Evolutionary conservation across 1,139 yeast species (phyloP), one percentile per base, ranked within the genome.

Genomic region (Chernovozyma aurita): DNA sequence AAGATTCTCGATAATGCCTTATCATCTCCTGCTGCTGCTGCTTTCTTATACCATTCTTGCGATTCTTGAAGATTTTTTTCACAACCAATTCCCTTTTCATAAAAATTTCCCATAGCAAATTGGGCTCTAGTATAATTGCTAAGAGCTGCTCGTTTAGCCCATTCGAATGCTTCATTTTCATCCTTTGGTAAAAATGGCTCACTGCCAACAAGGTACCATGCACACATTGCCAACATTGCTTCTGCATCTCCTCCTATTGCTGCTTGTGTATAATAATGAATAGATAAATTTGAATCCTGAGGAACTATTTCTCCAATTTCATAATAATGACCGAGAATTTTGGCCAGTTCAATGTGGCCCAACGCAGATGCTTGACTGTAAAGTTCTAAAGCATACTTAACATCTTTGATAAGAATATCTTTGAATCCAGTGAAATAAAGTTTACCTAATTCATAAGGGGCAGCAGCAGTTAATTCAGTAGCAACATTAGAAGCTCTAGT

Each of bases 141-240:
- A 37, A 73, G 66, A 0, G 97, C 97, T 0, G 97, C 92, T 45
- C 87, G 71, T 40, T 77, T 65, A 1, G 97, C 97, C 97, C 97
- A 92, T 53, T 86, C 94, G 58, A 83, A 92, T 1, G 97, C 95
- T 58, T 90, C 96, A 39, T 66, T 73, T 43, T 83, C 87, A 56
- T 90, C 94, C 44, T 78, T 77, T 13, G 81, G 83, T 46, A 92
- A 70, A 41, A 80, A 79, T 15, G 92, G 90, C 29, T 85, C 92
- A 30, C 86, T 82, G 1, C 98, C 98, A 24, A 87, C 84, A 57
- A 90, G 70, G 57, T 88, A 92, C 97, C 97, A 92, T 2, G 97
- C 97, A 59, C 97, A 88, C 70, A 92, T 72, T 3, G 95, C 90
- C 50, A 90, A 69, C 95, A 90, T 92, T 13, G 95, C 83, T 36